A percentile compares a stretch with the other conserved stretches of the same genome.
Evolutionary conservation across 2,329 filamentous ascomycete genomes (phyloP).

Genomic region (Ascochyta pisi): DNA sequence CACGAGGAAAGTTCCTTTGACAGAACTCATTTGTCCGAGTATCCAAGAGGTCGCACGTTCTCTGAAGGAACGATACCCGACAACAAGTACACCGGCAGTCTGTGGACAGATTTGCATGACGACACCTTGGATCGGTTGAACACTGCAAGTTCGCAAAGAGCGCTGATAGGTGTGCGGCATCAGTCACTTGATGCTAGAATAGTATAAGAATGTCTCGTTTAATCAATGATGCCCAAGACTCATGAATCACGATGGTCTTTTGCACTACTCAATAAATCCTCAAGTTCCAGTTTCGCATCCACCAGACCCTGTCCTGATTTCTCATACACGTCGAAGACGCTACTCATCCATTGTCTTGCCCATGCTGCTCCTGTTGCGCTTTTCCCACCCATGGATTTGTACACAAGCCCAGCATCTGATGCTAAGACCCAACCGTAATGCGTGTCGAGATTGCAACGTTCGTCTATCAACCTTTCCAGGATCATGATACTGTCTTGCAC

Average conservation of each 20-base stretch:
- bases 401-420: not conserved
- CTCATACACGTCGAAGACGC: constrained; percentile 1
- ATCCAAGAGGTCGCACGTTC: constrained; percentile 10
- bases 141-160: constrained; percentile 18
- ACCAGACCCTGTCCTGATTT: not conserved
- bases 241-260: not conserved
- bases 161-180: constrained; percentile 13
- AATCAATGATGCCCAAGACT: not conserved
- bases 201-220: not conserved
- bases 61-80: not conserved
- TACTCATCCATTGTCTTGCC: constrained; percentile 1
- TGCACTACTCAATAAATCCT: not conserved
- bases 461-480: not conserved
- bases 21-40: constrained; percentile 19
- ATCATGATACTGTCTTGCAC: not conserved
- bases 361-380: not conserved
- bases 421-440: constrained; percentile 12
- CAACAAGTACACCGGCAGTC: constrained; percentile 7
- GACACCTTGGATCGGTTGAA: constrained; percentile 7
- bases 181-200: constrained; percentile 10
- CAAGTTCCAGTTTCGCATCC: not conserved
- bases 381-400: not conserved
- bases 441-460: constrained; percentile 2
- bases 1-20: constrained; percentile 14
- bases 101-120: constrained; percentile 24